phyloP scores from a whole-genome alignment of 2,329 filamentous ascomycete genomes.

The Dactylellina haptotyla region DNA sequence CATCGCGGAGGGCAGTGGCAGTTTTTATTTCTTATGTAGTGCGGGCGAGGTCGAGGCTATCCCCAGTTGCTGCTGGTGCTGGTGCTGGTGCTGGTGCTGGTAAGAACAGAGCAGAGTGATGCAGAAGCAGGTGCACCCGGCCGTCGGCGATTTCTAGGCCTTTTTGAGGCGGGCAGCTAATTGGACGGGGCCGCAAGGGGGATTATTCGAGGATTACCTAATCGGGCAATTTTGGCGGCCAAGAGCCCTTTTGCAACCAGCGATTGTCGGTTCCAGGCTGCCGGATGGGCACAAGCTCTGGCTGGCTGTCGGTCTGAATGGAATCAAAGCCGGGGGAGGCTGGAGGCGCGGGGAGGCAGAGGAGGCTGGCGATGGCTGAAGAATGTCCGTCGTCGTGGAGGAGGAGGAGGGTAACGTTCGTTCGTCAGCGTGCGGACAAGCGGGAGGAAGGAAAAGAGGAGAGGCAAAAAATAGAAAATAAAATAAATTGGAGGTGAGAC shows the following conservation, averaged over 20 bases:
- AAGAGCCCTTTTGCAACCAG: constrained; percentile 24
- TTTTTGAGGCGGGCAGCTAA: neutral
- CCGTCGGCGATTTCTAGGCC: neutral
- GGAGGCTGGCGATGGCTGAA: no score
- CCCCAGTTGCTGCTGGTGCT: no score
- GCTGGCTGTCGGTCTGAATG: neutral
- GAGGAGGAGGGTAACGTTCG: no score
- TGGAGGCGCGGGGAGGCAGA: neutral
- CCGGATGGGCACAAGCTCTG: constrained; percentile 5
- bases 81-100: no score
- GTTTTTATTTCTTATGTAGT: neutral
- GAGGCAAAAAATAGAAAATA: no score
- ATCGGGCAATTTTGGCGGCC: constrained; percentile 30
- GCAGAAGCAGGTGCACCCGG: constrained; percentile 3
- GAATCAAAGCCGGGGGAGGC: neutral
- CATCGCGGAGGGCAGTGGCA: neutral
- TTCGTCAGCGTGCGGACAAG: no score
- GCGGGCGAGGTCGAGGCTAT: no score
- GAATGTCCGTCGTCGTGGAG: no score
- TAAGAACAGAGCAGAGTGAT: constrained; percentile 13
- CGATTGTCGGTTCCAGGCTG: constrained; percentile 2
- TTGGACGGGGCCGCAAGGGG: neutral
- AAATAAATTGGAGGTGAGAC: no score
- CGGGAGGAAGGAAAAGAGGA: no score
- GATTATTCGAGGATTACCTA: constrained; percentile 21